A percentile compares a stretch with the other conserved stretches of the same genome.
Conservation (phyloP, 108 stramenopile species). For the Cyclostephanos invisitatus region DNA sequence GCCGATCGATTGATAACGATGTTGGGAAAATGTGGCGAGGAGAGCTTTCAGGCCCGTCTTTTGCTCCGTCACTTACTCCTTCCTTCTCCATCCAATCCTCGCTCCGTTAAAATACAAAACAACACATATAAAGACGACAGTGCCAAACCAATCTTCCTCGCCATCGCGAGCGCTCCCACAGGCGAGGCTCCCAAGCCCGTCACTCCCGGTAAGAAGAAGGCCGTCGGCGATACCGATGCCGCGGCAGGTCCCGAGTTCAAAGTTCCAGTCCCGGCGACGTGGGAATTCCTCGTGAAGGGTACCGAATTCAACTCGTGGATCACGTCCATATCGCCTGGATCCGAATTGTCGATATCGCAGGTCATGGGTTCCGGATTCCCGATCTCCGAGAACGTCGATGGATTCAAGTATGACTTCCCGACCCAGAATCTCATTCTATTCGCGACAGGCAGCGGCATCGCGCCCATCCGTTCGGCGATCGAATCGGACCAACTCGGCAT, state of each 20-base stretch:
- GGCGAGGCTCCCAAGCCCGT: constrained; percentile 28
- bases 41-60: no score
- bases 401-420: constrained; percentile 92
- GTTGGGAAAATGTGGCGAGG: no score
- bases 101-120: not conserved
- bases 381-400: constrained; percentile 79
- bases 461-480: constrained; percentile 91
- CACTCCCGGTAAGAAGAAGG: constrained; percentile 21
- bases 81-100: no score
- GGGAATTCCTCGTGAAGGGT: constrained; percentile 90
- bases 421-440: constrained; percentile 85
- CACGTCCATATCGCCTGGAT: constrained; percentile 44
- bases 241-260: constrained; percentile 36
- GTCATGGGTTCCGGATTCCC: constrained; percentile 90
- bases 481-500: constrained; percentile 76
- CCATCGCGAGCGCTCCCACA: constrained; percentile 76
- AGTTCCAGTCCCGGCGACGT: constrained; percentile 36
- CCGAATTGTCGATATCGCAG: constrained; percentile 70
- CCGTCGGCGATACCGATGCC: constrained; percentile 43
- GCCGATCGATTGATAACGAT: no score
- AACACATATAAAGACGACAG: constrained; percentile 44
- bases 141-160: constrained; percentile 77
- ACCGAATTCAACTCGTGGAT: constrained; percentile 84
- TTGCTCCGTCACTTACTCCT: no score
- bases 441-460: constrained; percentile 87